Base-by-base conservation (phyloP, 768 basidiomycete genomes). In the Fibroporia radiculosa region DNA sequence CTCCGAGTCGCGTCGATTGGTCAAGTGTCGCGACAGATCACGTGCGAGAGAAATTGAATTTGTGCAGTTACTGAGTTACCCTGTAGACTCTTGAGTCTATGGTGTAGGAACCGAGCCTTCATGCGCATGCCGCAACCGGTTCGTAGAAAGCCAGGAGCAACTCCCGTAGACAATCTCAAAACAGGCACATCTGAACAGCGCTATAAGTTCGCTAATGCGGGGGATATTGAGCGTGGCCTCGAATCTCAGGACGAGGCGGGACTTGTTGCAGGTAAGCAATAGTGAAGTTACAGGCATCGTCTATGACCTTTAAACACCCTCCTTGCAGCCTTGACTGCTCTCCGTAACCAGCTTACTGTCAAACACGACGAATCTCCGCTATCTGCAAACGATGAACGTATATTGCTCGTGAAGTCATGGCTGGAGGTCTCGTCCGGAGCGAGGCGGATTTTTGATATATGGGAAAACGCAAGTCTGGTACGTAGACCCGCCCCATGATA, bases 271-370 rank as follows among this genome's bases (percentile, higher is more conserved):
- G 48, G 54, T 52, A 28, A 11, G 50, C 28, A 13, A 1, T 13
- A 36, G 10, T n/a, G 14, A 19, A 32, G 14, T 19, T 16, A 6
- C 22, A 23, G 10, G 13, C 7, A 12, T 22, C 8, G 18, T 26
- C 1, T 3, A 33, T 16, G 16, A n/a, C 0, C 3, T 29, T 22
- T n/a, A 22, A n/a, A 10, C 8, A 18, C 18, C 22, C 27, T 25
- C 27, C 19, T 3, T 3, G 27, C 33, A 75, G 75, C 58, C 22
- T 53, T 87, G 24, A 72, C 62, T 22, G 65, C 72, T 4, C 57
- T 90, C 47, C 70, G 84, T 28, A 84, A 84, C 51, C 81, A 82
- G 48, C 57, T 89, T 13, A 74, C 74, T 3, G 52, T 78, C 22
- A 71, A 71, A 53, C 56, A 63, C 1, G 66, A 60, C 38, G 84